Evolutionary conservation across 805 yeast species (phyloP).

Genomic region (Candida michaelii): DNA sequence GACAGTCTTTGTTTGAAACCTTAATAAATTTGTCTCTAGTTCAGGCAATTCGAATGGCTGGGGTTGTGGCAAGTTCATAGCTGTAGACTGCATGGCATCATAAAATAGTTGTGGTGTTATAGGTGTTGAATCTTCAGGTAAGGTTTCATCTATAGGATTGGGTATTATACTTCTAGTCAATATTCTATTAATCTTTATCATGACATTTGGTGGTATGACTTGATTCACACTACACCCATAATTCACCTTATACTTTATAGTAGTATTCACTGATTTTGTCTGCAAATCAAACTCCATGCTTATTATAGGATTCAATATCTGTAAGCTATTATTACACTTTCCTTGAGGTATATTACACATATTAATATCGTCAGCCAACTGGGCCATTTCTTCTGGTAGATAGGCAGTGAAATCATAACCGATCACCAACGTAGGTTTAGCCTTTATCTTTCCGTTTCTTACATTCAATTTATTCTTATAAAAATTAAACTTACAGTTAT

Average conservation of each 20-base stretch:
- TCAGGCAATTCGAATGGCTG: conserved; percentile 38
- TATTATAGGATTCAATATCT: conserved; percentile 7
- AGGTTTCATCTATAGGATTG: conserved; percentile 4
- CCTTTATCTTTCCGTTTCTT: conserved; percentile 1
- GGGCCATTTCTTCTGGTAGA: not conserved
- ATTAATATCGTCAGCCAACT: conserved; percentile 6
- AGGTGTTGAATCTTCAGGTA: conserved; percentile 16
- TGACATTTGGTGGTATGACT: conserved; percentile 19
- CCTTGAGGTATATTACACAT: conserved; percentile 5
- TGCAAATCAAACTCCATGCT: conserved; percentile 14
- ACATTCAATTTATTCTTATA: conserved; percentile 6
- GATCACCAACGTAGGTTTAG: conserved; percentile 1
- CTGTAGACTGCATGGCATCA: conserved; percentile 47
- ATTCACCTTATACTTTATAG: conserved; percentile 16
- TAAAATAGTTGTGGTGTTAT: conserved; percentile 46
- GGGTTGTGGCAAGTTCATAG: conserved; percentile 22
- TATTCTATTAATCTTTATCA: conserved; percentile 14
- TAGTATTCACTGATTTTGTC: conserved; percentile 13
- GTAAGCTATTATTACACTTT: conserved; percentile 1
- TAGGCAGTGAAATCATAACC: not conserved
- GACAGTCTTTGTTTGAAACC: conserved; percentile 55
- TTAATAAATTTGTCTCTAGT: conserved; percentile 42
- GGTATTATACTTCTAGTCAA: conserved; percentile 6
- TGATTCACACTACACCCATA: conserved; percentile 21
- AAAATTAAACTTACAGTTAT: conserved; percentile 5